These are phyloP conservation scores for Syncephalastrum contaminatum DNA, from an alignment of 371 early-diverging fungal species.

Conservation along the genomic window DNA sequence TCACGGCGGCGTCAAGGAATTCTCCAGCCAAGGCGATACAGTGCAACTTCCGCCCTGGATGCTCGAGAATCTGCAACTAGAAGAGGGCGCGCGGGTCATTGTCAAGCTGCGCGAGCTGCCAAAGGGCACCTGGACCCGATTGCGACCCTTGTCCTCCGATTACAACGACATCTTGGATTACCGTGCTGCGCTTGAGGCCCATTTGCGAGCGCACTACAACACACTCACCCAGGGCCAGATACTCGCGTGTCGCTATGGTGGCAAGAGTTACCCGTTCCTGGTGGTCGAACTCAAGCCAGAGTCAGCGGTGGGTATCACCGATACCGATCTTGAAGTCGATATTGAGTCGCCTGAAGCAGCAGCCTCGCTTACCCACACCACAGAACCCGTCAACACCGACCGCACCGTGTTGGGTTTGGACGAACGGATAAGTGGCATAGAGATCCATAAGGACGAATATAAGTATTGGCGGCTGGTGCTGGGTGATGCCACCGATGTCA, in stretches of 20 bases:
- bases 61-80: conserved; percentile 37
- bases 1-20: conserved; percentile 80
- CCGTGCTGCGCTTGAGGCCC: conserved; percentile 71
- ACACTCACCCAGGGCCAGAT: conserved; percentile 72
- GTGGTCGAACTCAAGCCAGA: conserved; percentile 71
- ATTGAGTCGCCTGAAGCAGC: conserved; percentile 52
- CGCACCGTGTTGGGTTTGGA: neutral
- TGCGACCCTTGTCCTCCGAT: conserved; percentile 58
- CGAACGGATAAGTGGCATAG: conserved; percentile 1
- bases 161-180: conserved; percentile 70
- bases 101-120: conserved; percentile 55
- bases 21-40: conserved; percentile 51
- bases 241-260: conserved; percentile 60
- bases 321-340: conserved; percentile 87
- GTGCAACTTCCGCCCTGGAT: conserved; percentile 67
- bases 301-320: conserved; percentile 67
- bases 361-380: neutral
- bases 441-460: conserved; percentile 20
- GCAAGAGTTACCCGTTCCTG: conserved; percentile 53
- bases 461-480: conserved; percentile 32
- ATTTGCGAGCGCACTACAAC: conserved; percentile 70
- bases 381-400: neutral
- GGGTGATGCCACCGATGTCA: conserved; percentile 2
- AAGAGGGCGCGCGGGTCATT: conserved; percentile 43
- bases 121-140: conserved; percentile 70